phyloP scores from a whole-genome alignment of 768 basidiomycete genomes.

The Tricholoma furcatifolium region DNA sequence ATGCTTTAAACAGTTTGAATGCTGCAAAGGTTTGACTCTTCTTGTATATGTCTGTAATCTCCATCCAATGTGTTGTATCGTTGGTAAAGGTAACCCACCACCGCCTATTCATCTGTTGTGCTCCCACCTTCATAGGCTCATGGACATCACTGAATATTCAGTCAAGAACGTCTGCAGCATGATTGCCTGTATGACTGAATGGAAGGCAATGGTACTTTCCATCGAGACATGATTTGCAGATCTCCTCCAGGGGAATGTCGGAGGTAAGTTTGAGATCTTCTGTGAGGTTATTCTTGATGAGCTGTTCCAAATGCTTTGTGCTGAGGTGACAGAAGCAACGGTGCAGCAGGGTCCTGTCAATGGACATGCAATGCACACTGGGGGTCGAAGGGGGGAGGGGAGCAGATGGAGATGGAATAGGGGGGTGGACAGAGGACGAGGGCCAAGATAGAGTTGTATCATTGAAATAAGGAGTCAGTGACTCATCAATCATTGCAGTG shows the following conservation, averaged over 20 bases:
- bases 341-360: background rate
- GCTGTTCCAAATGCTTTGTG: background rate
- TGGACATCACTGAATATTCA: no score
- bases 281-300: background rate
- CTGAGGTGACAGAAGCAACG: background rate
- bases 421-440: no score
- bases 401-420: no score
- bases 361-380: background rate
- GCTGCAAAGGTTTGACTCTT: background rate
- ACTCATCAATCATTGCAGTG: background rate
- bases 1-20: background rate
- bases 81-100: background rate
- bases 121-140: background rate
- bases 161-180: no score
- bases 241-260: background rate
- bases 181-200: background rate
- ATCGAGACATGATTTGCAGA: background rate
- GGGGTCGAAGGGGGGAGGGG: background rate
- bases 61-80: background rate
- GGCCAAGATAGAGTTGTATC: background rate
- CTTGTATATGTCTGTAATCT: background rate
- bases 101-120: background rate
- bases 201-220: background rate
- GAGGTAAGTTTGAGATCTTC: background rate
- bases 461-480: background rate